Evolutionary conservation across 2,329 filamentous ascomycete species (phyloP), one percentile per base, ranked within the genome.

Genomic region (Curvularia hawaiiensis): DNA sequence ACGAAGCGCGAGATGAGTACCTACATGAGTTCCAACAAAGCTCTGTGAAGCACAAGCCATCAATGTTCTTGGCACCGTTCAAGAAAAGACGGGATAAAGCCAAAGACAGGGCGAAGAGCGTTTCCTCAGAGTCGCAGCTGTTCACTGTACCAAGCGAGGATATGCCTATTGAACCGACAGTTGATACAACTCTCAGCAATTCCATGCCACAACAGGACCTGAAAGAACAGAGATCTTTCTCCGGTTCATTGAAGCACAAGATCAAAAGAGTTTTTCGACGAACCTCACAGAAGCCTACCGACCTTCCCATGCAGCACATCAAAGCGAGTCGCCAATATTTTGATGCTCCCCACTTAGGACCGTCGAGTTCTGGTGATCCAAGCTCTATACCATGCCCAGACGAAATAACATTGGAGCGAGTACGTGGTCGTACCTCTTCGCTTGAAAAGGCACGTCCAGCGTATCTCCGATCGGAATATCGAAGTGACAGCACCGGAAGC

Each of bases 181-280:
- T n/a, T 4, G 60, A 67, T 9, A 41, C 56, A 4, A 58, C 52
- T 7, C n/a, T 67, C n/a, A 58, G 39, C 14, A 69, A 72, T 2
- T 66, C 66, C 41, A 61, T 68, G 44, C 65, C 67, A 5, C 64
- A 54, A 3, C 63, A 75, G 20, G 85, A 81, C 43, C 81, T 84
- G 3, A 68, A 78, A 30, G 86, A 83, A 50, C 84, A 85, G 11
- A 81, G 88, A 24, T 87, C 85, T 31, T 84, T 87, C 14, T 90
- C 89, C 0, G 82, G 79, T 16, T 84, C 83, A 0, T 67, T 92
- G 39, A 89, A 83, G 66, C 82, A 80, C 47, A 90, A 82, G 56
- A 66, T 92, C 58, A 88, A 83, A 71, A 82, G 75, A 38, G 77
- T 88, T 0, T 86, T 90, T 61, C 78, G 79, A 26, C 74, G 80